These are phyloP conservation scores for Candida endomychidarum DNA, from an alignment of 805 yeast genomes.

Conservation along the genomic window DNA sequence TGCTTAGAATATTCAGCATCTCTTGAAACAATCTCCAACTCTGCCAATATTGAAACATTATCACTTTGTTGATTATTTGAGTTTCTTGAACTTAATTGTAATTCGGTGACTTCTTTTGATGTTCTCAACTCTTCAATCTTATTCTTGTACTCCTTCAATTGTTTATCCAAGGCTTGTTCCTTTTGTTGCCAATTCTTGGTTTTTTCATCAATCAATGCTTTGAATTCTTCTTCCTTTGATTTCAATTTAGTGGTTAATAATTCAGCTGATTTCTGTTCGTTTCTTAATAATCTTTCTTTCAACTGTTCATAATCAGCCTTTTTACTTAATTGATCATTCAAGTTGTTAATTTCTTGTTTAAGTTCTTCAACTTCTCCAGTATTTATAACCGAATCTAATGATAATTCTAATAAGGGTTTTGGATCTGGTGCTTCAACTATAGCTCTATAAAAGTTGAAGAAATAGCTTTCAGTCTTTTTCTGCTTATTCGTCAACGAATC, in stretches of 20 bases:
- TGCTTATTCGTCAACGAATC: constrained; percentile 78
- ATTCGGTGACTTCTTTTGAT: constrained; percentile 60
- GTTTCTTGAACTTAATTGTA: constrained; percentile 52
- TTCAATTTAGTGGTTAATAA: constrained; percentile 51
- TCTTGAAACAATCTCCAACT: constrained; percentile 65
- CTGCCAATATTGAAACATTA: constrained; percentile 38
- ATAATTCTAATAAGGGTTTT: constrained; percentile 68
- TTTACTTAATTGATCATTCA: constrained; percentile 59
- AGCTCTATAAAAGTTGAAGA: constrained; percentile 71
- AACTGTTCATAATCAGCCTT: constrained; percentile 79
- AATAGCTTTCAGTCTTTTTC: constrained; percentile 68
- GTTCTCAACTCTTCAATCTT: constrained; percentile 66
- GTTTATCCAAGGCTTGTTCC: constrained; percentile 52
- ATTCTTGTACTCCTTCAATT: constrained; percentile 50
- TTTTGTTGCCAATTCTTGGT: constrained; percentile 65
- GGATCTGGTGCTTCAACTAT: constrained; percentile 95
- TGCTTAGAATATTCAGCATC: constrained; percentile 73
- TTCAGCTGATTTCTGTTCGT: constrained; percentile 62
- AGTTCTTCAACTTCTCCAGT: constrained; percentile 53
- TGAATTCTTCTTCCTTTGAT: constrained; percentile 74
- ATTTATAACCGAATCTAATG: constrained; percentile 61
- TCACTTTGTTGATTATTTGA: constrained; percentile 28
- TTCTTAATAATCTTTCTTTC: constrained; percentile 57
- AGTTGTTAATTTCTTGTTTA: constrained; percentile 46
- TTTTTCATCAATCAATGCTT: constrained; percentile 69